phyloP scores from a whole-genome alignment of 2,329 filamentous ascomycete genomes.

The Trichoderma citrinoviride region DNA sequence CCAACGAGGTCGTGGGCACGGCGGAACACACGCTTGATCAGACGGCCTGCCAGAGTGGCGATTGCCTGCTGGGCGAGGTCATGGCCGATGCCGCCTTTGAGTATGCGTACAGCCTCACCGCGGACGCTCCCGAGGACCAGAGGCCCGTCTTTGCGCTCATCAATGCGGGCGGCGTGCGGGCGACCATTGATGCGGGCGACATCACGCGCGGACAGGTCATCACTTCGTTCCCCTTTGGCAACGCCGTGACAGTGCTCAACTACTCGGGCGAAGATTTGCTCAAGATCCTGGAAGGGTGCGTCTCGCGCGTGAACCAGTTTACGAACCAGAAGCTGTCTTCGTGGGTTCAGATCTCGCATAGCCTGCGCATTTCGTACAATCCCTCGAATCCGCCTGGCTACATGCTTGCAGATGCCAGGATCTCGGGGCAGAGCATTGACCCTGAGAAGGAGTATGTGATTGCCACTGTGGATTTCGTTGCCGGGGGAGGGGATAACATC shows the following conservation, averaged over 20 bases:
- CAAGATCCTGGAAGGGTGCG: conserved; percentile 57
- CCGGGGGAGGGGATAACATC: conserved; percentile 62
- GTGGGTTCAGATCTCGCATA: conserved; percentile 59
- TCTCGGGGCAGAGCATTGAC: conserved; percentile 50
- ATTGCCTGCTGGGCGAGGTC: conserved; percentile 58
- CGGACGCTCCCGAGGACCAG: conserved; percentile 29
- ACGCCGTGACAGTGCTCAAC: conserved; percentile 58
- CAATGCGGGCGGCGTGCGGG: conserved; percentile 63
- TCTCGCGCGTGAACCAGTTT: conserved; percentile 53
- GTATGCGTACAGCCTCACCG: conserved; percentile 52
- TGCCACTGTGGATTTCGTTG: conserved; percentile 62
- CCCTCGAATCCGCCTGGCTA: conserved; percentile 47
- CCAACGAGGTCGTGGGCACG: conserved; percentile 54
- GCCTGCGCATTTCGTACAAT: conserved; percentile 58
- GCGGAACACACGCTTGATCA: conserved; percentile 58
- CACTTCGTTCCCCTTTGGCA: conserved; percentile 64
- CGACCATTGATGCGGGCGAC: conserved; percentile 58
- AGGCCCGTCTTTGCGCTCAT: conserved; percentile 56
- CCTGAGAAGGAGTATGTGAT: conserved; percentile 50
- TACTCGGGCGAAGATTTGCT: conserved; percentile 54
- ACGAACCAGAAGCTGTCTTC: conserved; percentile 54
- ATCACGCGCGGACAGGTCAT: conserved; percentile 63
- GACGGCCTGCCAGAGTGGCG: conserved; percentile 53
- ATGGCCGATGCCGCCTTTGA: conserved; percentile 59
- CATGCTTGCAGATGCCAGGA: conserved; percentile 51